Evolutionary conservation across 2,329 filamentous ascomycete genomes (phyloP), one percentile per base, ranked within the genome.

Genomic region (Pseudocercospora cruenta): DNA sequence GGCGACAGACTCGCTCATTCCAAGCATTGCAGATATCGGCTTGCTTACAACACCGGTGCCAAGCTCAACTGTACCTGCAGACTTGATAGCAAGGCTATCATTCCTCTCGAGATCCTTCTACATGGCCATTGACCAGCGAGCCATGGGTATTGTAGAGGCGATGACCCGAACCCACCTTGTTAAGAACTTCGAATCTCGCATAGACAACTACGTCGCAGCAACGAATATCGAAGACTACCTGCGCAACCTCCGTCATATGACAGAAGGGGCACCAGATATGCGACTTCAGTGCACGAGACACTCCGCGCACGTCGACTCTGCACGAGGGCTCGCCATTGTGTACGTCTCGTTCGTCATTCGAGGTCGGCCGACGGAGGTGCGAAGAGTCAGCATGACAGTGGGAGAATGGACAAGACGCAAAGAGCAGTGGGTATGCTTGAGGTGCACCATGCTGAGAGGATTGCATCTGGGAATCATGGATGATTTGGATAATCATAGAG

Each of bases 331-430:
- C 14, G 51, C 51, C 3, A 22, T 54, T 28, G 51, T 54, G 7
- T 54, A 54, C 22, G 51, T 28, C 10, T 54, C 22, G 14, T 54
- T 54, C 16, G 22, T 54, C 22, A 28, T 54, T 26, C 21, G 22
- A 28, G 51, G 51, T 12, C 21, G 51, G 24, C 51, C 51, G 2
- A 55, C 24, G 9, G 51, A 55, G 26, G 51, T 33, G 22, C 51
- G 51, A 55, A 55, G 51, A 31, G 51, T 55, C 24, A 54, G 49
- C 14, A 54, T 54, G 49, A 54, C 49, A 28, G 49, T 54, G 8
- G 49, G 49, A 24, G 49, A 54, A 54, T 54, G 49, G 49, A 24
- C 24, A 54, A 26, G 51, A 10, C 51, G 51, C 10, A 55, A 55
- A 55, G 51, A 55, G 22, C 51, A 55, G 51, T 26, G 51, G 51